Base-by-base conservation (phyloP, 2,329 filamentous ascomycete species). In the Phoma sp. region DNA sequence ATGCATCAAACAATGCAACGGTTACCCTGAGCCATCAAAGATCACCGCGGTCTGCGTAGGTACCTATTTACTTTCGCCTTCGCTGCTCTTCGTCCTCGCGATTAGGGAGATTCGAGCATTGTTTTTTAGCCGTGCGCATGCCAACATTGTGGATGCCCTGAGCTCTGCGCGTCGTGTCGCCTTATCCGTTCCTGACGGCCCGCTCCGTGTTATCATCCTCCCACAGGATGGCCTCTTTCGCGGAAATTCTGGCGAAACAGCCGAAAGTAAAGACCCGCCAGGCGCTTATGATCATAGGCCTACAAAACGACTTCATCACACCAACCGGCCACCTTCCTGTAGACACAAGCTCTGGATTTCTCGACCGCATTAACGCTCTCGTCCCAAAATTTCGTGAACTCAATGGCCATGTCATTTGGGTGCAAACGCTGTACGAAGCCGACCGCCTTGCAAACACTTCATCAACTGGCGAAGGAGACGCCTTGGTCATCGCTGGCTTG, bases 281-380 rank as follows among this genome's bases (percentile, higher is more conserved):
- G 76, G 94, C 91, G 1, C 81, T 99, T 38, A 80, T 98, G 19
- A 79, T 96, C 17, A 82, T 97, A 61, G 94, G 96, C 68, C 85
- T 96, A 32, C 95, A 98, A 71, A 92, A 96, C 67, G 94, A 97
- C 73, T 96, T 98, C 68, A 78, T 96, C 54, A 82, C 85, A 6
- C 77, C 84, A 1, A 82, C 85, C 45, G 89, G 90, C 50, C 84
- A 86, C 24, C 76, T 97, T 19, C 83, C 86, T 12, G 85, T 93
- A 45, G 79, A 79, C 32, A 82, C 85, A 38, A 85, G 87, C 3
- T 76, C 83, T 4, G 84, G 85, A 9, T 91, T 93, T 58, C 74
- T 95, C 39, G 81, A 88, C 35, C 85, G 85, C 25, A 84, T 92
- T 37, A 78, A 86, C 19, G 76, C 82, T 6, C 80, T 98, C 2